Base-by-base conservation (phyloP, 164 flowering plant species). In the Stephania cephalantha region DNA sequence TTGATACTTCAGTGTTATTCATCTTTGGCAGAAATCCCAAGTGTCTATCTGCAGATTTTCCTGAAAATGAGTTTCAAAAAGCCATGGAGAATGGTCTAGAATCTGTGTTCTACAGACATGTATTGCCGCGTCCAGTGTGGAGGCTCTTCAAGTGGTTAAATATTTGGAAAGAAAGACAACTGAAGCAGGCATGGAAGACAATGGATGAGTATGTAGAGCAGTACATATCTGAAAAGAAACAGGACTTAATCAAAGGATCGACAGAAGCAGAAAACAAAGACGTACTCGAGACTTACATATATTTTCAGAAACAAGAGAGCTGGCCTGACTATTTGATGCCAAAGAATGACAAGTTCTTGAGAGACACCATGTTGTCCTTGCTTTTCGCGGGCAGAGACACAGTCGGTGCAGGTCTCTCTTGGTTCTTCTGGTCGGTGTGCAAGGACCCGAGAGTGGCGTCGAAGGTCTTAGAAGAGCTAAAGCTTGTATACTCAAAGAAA, bases 351-450 rank as follows among this genome's bases (percentile, higher is more conserved):
- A 79, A 74, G 63, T 85, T 82, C 46, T 18, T 83, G 7, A 77
- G 86, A 73, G 87, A 85, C 48, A 76, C 82, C 1, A 66, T 77
- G 18, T 22, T 86, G 66, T 84, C 76, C 46, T 78, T 85, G 46
- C 25, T 85, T 42, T 8, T 71, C 0, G 92, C 89, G 0, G 90
- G 87, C 9, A 68, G 78, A 6, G 92, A 86, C 78, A 82, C 87
- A 4, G 73, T 81, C 6, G 77, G 82, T 12, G 6, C 82, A 1
- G 81, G 79, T 17, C 85, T 87, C 48, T 72, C 84, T 35, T 89
- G 89, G 92, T 83, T 89, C 64, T 81, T 87, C 68, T 82, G 81
- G 82, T 73, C 81, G n/a, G 71, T 89, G 10, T 69, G 82, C 6
- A 81, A 71, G 7, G 77, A 86, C 74, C 87, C 89, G 1, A 22